Base-by-base conservation (phyloP, 106 monocot species). In the Alisma plantagoaquatica region DNA sequence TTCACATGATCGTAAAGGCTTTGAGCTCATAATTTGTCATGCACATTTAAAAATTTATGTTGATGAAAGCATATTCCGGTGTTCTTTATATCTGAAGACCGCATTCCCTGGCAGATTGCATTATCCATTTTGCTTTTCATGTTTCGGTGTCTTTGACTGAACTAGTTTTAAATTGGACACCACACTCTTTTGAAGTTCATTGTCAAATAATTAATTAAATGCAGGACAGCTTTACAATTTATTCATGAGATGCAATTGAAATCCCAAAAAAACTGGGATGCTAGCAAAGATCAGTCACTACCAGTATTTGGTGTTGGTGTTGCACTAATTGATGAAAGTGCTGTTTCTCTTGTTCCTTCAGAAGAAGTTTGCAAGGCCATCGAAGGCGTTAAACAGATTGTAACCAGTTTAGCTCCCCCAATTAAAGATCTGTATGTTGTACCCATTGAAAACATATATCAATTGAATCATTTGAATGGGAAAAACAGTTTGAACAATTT, bases 231-330 rank as follows among this genome's bases (percentile, higher is more conserved):
- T 51, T 67, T 98, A 25, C 85, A 98, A 62, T 98, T 98, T 59
- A 48, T 82, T 47, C 98, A 86, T 58, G 98, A 98, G 60, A 85
- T 98, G 82, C 98, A 86, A 61, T 64, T 44, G 7, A 86, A 90
- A 70, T 57, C 82, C 26, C 61, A 90, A 46, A 68, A 72, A 57
- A 79, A 55, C 69, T 98, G 85, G 90, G 90, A 85, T 76, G 84
- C 82, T 43, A 98, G 98, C 69, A 90, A 77, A 70, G 79, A 82
- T 49, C 78, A 77, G 33, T 75, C 90, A 3, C 44, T 85, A 42
- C 89, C 89, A 23, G 96, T 98, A 33, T 98, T 98, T 72, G 69
- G 71, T 53, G 74, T 98, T 43, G 90, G 85, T 26, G 85, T 82
- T 63, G 90, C 82, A 33, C 79, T 98, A 66, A 68, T 98, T 31